Conservation (phyloP, 2,329 filamentous ascomycete species). For the Aspergillus hortae region DNA sequence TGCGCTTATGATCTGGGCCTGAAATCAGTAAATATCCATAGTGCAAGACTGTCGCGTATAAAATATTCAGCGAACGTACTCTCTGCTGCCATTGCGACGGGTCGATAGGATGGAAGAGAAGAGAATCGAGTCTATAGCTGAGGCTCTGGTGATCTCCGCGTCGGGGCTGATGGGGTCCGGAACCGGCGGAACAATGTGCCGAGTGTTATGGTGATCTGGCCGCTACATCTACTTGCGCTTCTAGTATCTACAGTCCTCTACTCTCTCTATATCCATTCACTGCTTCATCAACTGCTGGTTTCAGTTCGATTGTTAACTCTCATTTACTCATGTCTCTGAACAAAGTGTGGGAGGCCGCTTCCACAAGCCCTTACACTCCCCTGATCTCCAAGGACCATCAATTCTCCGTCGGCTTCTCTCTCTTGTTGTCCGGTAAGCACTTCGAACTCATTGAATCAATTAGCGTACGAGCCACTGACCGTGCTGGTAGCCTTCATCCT, state of each 20-base stretch:
- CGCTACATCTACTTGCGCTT: not conserved
- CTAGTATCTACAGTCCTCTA: slow-evolving; percentile 1
- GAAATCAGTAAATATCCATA: slow-evolving; percentile 9
- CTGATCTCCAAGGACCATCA: slow-evolving; percentile 77
- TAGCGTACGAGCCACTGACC: slow-evolving; percentile 8
- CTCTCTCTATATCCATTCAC: not conserved
- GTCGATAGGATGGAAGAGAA: not conserved
- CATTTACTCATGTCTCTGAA: slow-evolving; percentile 61
- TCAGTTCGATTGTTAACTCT: not conserved
- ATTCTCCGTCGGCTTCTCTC: slow-evolving; percentile 72
- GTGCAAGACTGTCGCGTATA: not conserved
- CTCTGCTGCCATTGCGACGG: slow-evolving; percentile 23
- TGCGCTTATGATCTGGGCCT: slow-evolving; percentile 41
- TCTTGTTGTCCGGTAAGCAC: slow-evolving; percentile 62
- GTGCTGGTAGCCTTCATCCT: slow-evolving; percentile 56
- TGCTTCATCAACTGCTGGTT: slow-evolving; percentile 2
- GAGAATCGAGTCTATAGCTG: not conserved
- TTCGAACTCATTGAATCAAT: not conserved
- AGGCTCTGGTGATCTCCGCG: slow-evolving; percentile 14
- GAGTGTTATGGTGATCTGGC: slow-evolving; percentile 2
- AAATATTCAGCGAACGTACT: slow-evolving; percentile 20
- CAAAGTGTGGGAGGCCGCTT: slow-evolving; percentile 90
- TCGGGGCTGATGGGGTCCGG: slow-evolving; percentile 14
- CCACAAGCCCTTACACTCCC: slow-evolving; percentile 79
- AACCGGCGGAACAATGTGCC: slow-evolving; percentile 22